phyloP scores from a whole-genome alignment of 305 asterid species.

The Solanum hybrid region DNA sequence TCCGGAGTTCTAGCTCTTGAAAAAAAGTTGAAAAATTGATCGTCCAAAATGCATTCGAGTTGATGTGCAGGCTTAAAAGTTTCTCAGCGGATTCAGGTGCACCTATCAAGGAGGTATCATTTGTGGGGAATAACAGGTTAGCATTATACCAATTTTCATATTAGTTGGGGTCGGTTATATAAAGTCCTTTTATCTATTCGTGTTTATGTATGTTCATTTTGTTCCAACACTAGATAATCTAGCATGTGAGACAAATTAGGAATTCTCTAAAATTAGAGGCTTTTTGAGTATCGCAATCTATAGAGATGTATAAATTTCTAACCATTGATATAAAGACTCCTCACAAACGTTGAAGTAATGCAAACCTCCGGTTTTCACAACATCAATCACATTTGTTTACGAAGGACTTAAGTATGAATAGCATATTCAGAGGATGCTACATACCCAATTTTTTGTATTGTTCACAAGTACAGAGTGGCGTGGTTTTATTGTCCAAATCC shows the following conservation, averaged over 20 bases:
- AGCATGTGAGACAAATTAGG: neutral
- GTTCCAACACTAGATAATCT: neutral
- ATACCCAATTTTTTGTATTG: neutral
- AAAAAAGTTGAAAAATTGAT: neutral
- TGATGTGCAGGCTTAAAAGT: slow-evolving; percentile 25
- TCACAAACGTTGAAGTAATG: neutral
- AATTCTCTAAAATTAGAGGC: no score
- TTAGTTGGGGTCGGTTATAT: neutral
- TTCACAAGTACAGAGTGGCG: neutral
- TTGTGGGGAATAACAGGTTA: slow-evolving; percentile 14
- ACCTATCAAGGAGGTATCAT: slow-evolving; percentile 22
- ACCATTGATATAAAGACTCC: neutral
- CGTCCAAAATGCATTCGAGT: neutral
- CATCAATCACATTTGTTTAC: neutral
- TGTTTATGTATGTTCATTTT: neutral
- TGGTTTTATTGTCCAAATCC: neutral
- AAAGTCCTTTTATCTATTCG: neutral
- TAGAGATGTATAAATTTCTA: neutral
- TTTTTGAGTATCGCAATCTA: no score
- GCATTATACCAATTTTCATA: neutral
- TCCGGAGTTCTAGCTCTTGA: fast-evolving
- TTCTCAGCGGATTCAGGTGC: slow-evolving; percentile 31
- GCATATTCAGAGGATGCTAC: neutral
- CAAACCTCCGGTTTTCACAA: neutral
- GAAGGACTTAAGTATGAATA: neutral